Base-by-base conservation (phyloP, 2,329 filamentous ascomycete species). In the Colletotrichum sp. region DNA sequence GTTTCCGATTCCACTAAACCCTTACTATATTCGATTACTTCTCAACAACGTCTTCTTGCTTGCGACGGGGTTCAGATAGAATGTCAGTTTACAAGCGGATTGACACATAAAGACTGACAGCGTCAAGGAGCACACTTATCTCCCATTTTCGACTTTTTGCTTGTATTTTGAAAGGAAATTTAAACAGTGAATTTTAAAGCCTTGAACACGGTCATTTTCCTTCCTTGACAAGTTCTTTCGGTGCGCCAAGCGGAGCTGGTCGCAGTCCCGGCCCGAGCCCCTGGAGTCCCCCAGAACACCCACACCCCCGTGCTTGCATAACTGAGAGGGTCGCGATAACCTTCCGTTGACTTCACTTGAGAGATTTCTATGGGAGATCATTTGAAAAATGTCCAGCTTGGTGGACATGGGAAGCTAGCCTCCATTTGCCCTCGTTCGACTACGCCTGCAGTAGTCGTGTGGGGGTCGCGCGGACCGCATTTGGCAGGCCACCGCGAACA, bases 1-100 rank as follows among this genome's bases (percentile, higher is more conserved):
- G 43, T 52, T 52, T 52, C 4, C 28, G 8, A 30, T 13, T 5
- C 5, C 32, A 13, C 5, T 3, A 8, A 16, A 4, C 4, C 34
- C 6, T 36, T 4, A 4, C 3, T 36, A 16, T 1, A 2, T 14
- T 16, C 34, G 34, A 36, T 7, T 36, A 0, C 1, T 4, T 16
- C 34, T 36, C 3, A 14, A 14, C 14, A 0, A 36, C 14, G 1
- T 36, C 14, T 36, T 36, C 14, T 36, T 36, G 34, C 34, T 13
- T 36, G 34, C 34, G 13, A 36, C 34, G 32, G 32, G 14, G 34
- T 4, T 14, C 6, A 14, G 3, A 36, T 1, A 36, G 13, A 36
- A 7, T 3, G 13, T 36, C 6, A 36, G 34, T 2, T 2, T 16
- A 4, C 14, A 16, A 36, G 1, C 3, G 34, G 14, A 36, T 7